phyloP scores from a whole-genome alignment of 2,329 filamentous ascomycete species.

The Laburnicola sp. region DNA sequence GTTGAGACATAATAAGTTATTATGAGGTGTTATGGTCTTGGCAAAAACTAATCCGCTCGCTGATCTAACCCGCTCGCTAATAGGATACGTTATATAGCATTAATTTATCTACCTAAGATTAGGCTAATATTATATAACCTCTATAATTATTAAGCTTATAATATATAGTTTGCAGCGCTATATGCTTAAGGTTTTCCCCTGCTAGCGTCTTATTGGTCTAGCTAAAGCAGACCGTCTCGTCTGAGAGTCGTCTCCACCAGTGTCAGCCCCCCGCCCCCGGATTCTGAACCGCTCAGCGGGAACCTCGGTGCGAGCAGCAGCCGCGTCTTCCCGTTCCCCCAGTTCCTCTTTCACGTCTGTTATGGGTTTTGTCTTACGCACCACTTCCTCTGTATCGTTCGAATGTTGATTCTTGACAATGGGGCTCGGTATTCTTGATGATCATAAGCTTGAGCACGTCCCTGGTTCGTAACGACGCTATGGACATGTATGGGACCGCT shows the following conservation, averaged over 20 bases:
- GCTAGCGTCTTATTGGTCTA: not conserved
- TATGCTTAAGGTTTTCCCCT: not conserved
- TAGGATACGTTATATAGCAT: too few species aligned
- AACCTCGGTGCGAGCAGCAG: not conserved
- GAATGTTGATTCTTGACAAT: conserved; percentile 46
- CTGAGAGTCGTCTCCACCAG: not conserved
- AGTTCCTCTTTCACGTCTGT: not conserved
- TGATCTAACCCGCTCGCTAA: too few species aligned
- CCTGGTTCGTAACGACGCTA: conserved; percentile 61
- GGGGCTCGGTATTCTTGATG: conserved; percentile 75
- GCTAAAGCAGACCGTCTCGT: not conserved
- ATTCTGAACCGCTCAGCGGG: conserved; percentile 1
- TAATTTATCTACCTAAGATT: too few species aligned
- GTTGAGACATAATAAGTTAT: too few species aligned
- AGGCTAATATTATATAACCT: too few species aligned
- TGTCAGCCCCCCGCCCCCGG: conserved; percentile 1
- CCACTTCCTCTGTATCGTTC: not conserved
- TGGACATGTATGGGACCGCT: not conserved
- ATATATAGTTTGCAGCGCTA: too few species aligned
- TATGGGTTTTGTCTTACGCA: not conserved
- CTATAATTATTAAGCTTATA: too few species aligned
- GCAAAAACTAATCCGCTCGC: too few species aligned
- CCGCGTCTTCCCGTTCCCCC: not conserved
- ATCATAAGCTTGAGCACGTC: conserved; percentile 67
- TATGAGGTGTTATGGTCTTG: too few species aligned